phyloP scores from a whole-genome alignment of 1,284 basidiomycete species.

The Wallemia hederae region DNA sequence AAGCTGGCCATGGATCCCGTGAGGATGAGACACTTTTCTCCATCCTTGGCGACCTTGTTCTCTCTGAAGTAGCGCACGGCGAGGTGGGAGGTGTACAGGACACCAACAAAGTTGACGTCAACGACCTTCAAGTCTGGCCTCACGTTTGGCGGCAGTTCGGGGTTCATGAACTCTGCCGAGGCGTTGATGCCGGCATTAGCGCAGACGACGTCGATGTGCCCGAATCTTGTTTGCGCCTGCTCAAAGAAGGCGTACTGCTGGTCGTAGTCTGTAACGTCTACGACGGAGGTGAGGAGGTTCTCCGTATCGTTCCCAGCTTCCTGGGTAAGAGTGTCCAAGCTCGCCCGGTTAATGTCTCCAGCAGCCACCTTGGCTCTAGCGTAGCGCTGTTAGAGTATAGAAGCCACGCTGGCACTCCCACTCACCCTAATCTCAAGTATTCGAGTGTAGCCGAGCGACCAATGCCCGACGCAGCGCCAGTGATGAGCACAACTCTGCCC shows the following conservation, averaged over 20 bases:
- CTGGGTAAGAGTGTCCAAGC: neutral
- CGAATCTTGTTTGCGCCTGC: neutral
- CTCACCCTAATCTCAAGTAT: neutral
- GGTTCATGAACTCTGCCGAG: neutral
- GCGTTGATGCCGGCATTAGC: neutral
- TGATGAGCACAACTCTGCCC: neutral
- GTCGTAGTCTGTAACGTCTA: neutral
- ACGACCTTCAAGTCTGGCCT: neutral
- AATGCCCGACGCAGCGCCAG: neutral
- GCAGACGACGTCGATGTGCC: neutral
- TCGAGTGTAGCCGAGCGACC: neutral
- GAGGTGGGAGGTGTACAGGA: neutral
- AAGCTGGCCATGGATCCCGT: neutral
- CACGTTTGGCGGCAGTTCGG: neutral
- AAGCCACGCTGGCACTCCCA: neutral
- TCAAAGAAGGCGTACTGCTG: neutral
- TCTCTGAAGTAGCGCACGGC: neutral
- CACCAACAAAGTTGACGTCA: neutral
- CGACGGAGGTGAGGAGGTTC: neutral
- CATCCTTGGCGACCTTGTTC: neutral
- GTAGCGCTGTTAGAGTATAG: neutral
- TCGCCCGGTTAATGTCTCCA: neutral
- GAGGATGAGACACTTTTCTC: neutral
- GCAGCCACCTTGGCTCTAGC: neutral
- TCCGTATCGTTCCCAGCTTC: neutral